Evolutionary conservation across 2,329 filamentous ascomycete species (phyloP).

Genomic region (Stagonosporopsis rhizophila): DNA sequence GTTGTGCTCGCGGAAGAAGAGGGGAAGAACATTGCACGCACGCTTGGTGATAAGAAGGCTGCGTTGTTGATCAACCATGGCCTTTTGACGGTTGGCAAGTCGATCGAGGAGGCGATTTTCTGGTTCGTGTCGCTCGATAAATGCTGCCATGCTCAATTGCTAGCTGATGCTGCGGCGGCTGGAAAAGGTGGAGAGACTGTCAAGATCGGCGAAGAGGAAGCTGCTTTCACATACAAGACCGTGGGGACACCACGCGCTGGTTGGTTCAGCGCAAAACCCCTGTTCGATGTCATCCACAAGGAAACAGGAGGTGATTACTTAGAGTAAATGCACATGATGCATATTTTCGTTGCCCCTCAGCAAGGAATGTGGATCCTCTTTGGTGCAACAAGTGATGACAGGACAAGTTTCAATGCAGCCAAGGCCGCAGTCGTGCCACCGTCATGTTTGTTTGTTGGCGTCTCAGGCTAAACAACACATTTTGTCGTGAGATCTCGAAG

Average conservation of each 20-base stretch:
- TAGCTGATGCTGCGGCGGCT: slow-evolving; percentile 63
- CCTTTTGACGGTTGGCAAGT: slow-evolving; percentile 57
- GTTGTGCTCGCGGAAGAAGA: slow-evolving; percentile 61
- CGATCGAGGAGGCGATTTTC: slow-evolving; percentile 60
- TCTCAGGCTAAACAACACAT: background rate
- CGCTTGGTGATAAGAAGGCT: slow-evolving; percentile 59
- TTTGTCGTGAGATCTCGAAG: background rate
- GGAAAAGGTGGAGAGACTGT: slow-evolving; percentile 70
- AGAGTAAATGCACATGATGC: slow-evolving; percentile 38
- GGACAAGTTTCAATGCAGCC: slow-evolving; percentile 7
- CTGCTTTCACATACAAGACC: slow-evolving; percentile 70
- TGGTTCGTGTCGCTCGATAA: slow-evolving; percentile 63
- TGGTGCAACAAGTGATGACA: slow-evolving; percentile 2
- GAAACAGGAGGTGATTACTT: slow-evolving; percentile 66
- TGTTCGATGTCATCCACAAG: slow-evolving; percentile 73
- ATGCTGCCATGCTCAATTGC: slow-evolving; percentile 60
- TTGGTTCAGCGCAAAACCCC: slow-evolving; percentile 74
- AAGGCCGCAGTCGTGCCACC: slow-evolving; percentile 7
- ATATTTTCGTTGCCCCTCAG: background rate
- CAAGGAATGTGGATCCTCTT: background rate
- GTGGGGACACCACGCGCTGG: slow-evolving; percentile 66
- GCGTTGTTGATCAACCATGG: slow-evolving; percentile 63
- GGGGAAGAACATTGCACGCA: slow-evolving; percentile 59
- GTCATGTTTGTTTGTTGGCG: slow-evolving; percentile 2
- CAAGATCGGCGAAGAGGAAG: slow-evolving; percentile 73